A percentile compares a stretch with the other conserved stretches of the same genome.
Conservation (phyloP, 2,329 filamentous ascomycete species). For the Pseudogymnoascus sp. region DNA sequence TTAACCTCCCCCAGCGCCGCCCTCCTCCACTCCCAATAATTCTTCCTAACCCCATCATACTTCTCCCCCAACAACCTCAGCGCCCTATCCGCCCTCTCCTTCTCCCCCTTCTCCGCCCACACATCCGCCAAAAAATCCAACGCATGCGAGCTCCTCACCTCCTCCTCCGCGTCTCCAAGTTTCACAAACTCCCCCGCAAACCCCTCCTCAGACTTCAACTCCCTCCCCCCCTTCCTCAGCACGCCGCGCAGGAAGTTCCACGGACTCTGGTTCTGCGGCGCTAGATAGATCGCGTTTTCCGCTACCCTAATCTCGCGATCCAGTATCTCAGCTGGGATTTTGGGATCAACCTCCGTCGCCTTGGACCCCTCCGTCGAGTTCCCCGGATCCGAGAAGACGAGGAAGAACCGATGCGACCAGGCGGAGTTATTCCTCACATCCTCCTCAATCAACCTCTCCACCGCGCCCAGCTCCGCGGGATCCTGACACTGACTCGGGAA, state of each 20-base stretch:
- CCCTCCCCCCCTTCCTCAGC: conserved; percentile 56
- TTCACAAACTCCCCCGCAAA: conserved; percentile 48
- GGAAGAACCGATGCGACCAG: conserved; percentile 93
- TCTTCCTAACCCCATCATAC: conserved; percentile 85
- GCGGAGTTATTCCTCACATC: conserved; percentile 95
- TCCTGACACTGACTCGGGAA: conserved; percentile 52
- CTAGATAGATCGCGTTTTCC: conserved; percentile 63
- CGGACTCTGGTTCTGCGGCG: conserved; percentile 87
- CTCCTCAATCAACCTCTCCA: conserved; percentile 63
- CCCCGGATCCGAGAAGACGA: conserved; percentile 66
- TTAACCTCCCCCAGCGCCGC: neutral
- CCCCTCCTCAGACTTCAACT: conserved; percentile 37
- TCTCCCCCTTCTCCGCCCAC: conserved; percentile 45
- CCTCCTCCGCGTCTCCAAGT: conserved; percentile 40
- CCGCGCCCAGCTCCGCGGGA: conserved; percentile 57
- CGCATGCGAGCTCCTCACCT: conserved; percentile 56
- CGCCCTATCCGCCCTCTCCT: conserved; percentile 58
- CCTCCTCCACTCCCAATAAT: conserved; percentile 81
- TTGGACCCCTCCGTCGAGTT: conserved; percentile 40
- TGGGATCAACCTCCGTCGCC: conserved; percentile 46
- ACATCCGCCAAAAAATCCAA: conserved; percentile 68
- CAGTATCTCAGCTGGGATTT: conserved; percentile 55
- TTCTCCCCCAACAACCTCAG: conserved; percentile 68
- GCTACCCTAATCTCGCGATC: conserved; percentile 71
- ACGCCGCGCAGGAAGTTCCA: conserved; percentile 89